Base-by-base conservation (phyloP, 2,329 filamentous ascomycete species). In the Septoria petroselini region DNA sequence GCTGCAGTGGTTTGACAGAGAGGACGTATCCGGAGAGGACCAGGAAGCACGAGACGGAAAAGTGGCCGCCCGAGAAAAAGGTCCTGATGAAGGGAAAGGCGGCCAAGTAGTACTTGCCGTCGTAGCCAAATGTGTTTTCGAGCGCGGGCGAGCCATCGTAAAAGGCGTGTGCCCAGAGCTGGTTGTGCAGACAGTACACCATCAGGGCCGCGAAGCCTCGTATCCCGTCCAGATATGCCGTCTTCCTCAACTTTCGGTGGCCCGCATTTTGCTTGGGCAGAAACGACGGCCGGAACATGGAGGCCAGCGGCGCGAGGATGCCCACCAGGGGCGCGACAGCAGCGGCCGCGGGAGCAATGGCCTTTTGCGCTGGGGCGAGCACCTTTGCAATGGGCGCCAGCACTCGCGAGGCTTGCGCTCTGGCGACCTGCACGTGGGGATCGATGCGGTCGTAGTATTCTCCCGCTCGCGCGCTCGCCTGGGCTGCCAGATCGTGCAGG, bases 141-240 rank as follows among this genome's bases (percentile, higher is more conserved):
- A 57, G 23, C 6, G 55, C 50, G 14, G 43, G 49, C 31, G 48
- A 55, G 11, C 57, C 50, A 15, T 53, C 53, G 30, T 48, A 44
- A 30, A 58, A 50, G 1, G 55, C 55, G 64, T 81, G 82, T 37
- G 73, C 74, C 80, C 80, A 83, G 4, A 68, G 52, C 57, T 78
- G 67, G 62, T 84, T 75, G 64, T 84, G 80, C 45, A 83, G 79
- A 57, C 76, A 72, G 64, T 85, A 86, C 11, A 86, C 83, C 21
- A 85, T 63, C 23, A 86, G 73, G 2, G 83, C 81, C 3, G 83
- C 82, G 54, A 86, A 84, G 3, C 84, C 83, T 61, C 84, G 71
- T 11, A 86, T 69, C 11, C 83, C 83, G 58, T 86, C 83, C 15
- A 83, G 72, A 57, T 80, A 83, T n/a, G 80, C 79, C 4, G 80